Percentiles rank a stretch among this genome's conserved stretches.
Evolutionary conservation across 257 asterid genomes (phyloP).

Genomic region (Solanum appendiculatum): DNA sequence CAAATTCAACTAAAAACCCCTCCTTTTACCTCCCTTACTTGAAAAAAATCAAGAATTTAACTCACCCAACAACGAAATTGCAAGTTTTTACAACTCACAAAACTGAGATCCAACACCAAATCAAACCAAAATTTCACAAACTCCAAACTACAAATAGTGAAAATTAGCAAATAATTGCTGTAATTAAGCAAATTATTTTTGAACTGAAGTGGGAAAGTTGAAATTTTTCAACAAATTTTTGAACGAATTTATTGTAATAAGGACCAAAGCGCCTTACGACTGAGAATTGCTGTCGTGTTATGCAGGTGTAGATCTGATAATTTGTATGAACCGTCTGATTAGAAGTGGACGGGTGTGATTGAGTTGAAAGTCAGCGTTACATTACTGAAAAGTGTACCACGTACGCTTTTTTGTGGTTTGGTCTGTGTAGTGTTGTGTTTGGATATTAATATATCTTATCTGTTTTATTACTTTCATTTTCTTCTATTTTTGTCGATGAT

Average conservation of each 20-base stretch:
- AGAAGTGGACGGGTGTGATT: slow-evolving; percentile 11
- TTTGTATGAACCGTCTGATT: background rate
- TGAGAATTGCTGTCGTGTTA: slow-evolving; percentile 1
- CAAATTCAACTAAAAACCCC: background rate
- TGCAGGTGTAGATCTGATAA: slow-evolving; percentile 9
- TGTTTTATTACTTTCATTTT: too few species aligned
- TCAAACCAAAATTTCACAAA: background rate
- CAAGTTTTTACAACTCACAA: background rate
- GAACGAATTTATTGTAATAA: background rate
- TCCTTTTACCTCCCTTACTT: background rate
- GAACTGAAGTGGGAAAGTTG: background rate
- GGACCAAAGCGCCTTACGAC: slow-evolving; percentile 23
- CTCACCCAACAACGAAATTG: background rate
- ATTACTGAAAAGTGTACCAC: background rate
- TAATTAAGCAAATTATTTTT: background rate
- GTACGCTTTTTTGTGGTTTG: background rate
- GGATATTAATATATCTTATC: too few species aligned
- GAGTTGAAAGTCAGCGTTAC: background rate
- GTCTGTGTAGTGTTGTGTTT: background rate
- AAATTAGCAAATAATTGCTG: background rate
- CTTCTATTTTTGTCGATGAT: too few species aligned
- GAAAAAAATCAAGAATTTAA: background rate
- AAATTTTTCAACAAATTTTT: background rate
- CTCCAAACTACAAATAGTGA: background rate
- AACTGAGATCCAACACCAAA: slow-evolving; percentile 1